Evolutionary conservation across 2,329 filamentous ascomycete species (phyloP), one percentile per base, ranked within the genome.

Genomic region (Penicillium corylophilum): DNA sequence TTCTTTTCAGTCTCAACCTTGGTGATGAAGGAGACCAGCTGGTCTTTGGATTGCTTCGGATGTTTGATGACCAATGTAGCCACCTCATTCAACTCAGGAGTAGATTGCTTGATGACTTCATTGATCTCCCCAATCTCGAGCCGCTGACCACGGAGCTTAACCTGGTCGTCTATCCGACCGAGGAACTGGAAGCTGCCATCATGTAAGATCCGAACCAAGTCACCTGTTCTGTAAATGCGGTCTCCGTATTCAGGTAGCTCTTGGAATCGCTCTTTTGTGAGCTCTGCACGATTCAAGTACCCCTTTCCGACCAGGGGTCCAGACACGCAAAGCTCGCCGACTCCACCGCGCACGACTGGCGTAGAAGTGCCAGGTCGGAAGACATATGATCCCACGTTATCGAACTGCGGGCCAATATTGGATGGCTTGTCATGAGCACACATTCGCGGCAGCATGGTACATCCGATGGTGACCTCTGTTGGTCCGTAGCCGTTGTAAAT

Each of bases 401-500:
- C 82, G 59, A 96, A 96, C 57, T 90, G 88, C 23, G 79, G 81
- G 0, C 92, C 92, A 60, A 96, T 96, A 63, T 96, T 96, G 10
- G 90, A 88, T 0, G 92, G 84, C 26, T 90, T 87, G 0, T 90
- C 90, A 57, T 88, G 88, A 18, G 76, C 71, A 0, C 89, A 88
- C 7, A 96, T 89, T 29, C 89, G 81, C n/a, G 86, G 86, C 61
- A 88, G 92, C 81, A 94, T 95, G 0, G 92, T 96, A 31, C 92
- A 88, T 5, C 92, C 92, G 57, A 96, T 96, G 0, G 92, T 96
- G 0, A 90, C 88, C 69, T 96, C 93, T 0, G 92, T 96, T 1
- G 92, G 93, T 0, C 92, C 92, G 59, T 96, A 90, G 2, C 90
- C 91, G 63, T 96, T 96, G 75, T 95, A 93, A 13, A 97, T 91